A percentile compares a stretch with the other conserved stretches of the same genome.
These are phyloP conservation scores for Fraxinus floribunda DNA, from an alignment of 305 asterid species.

Conservation along the genomic window DNA sequence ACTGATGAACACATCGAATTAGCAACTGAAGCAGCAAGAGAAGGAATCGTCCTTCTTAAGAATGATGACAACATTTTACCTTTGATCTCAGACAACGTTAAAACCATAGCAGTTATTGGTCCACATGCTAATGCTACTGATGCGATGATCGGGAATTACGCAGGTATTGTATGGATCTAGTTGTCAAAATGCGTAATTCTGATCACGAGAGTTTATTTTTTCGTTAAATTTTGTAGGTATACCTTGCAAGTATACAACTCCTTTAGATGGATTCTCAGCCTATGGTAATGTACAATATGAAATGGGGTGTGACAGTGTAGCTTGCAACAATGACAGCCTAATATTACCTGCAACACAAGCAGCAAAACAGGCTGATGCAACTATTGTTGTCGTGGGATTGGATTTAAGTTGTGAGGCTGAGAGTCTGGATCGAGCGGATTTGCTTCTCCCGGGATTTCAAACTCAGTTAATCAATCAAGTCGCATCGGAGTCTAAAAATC, in stretches of 20 bases:
- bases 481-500: conserved; percentile 31
- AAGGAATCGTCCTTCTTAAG: conserved; percentile 47
- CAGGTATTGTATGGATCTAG: conserved; percentile 25
- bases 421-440: conserved; percentile 26
- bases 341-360: conserved; percentile 30
- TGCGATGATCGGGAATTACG: conserved; percentile 38
- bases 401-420: conserved; percentile 34
- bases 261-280: conserved; percentile 26
- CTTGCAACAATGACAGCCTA: conserved; percentile 28
- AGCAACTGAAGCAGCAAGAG: conserved; percentile 42
- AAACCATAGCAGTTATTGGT: conserved; percentile 39
- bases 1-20: conserved; percentile 27
- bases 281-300: conserved; percentile 18
- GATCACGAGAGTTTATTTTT: not conserved
- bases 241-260: conserved; percentile 34
- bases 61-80: conserved; percentile 33
- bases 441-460: conserved; percentile 44
- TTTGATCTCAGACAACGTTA: conserved; percentile 12
- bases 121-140: conserved; percentile 41
- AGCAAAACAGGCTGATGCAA: conserved; percentile 36
- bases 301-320: conserved; percentile 29
- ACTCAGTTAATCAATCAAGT: conserved; percentile 35
- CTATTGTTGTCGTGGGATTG: conserved; percentile 31
- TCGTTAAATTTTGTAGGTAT: conserved; percentile 19
- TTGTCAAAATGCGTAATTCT: not conserved